phyloP scores from a whole-genome alignment of 2,329 filamentous ascomycete genomes.

The Cladobotryum mycophilum region DNA sequence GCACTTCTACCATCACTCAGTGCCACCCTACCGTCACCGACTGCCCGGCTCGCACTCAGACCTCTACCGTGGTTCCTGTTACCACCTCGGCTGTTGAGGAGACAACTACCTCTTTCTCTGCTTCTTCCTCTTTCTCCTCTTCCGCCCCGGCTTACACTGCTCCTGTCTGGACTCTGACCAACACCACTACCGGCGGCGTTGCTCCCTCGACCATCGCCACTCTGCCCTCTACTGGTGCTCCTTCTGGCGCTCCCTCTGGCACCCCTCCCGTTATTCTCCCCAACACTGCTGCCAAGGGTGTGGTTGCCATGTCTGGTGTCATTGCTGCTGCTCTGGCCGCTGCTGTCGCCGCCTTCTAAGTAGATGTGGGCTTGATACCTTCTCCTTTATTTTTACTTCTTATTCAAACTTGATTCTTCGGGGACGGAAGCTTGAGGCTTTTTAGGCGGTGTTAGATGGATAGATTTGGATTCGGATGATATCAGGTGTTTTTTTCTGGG shows the following conservation, averaged over 20 bases:
- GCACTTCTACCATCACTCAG: constrained; percentile 40
- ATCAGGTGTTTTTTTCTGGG: constrained; percentile 4
- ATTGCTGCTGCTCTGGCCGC: constrained; percentile 34
- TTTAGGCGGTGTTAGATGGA: constrained; percentile 16
- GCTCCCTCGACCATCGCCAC: constrained; percentile 20
- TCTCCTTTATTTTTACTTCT: constrained; percentile 11
- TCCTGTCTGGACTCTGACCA: constrained; percentile 4
- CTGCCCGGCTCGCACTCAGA: constrained; percentile 35
- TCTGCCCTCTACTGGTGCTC: constrained; percentile 15
- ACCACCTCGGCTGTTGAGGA: constrained; percentile 22
- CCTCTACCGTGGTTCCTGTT: constrained; percentile 12
- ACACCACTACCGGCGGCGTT: constrained; percentile 18
- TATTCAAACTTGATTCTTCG: constrained; percentile 11
- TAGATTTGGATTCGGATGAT: constrained; percentile 10
- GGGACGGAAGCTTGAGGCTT: constrained; percentile 26
- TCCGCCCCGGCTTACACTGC: no score
- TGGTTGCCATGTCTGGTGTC: constrained; percentile 34
- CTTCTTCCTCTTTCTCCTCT: constrained; percentile 21
- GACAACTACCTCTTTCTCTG: constrained; percentile 21
- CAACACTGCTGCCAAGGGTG: constrained; percentile 28
- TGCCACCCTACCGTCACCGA: constrained; percentile 39
- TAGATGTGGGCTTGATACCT: neutral
- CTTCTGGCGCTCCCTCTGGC: constrained; percentile 15
- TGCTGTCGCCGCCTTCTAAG: constrained; percentile 32
- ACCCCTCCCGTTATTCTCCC: constrained; percentile 17